phyloP scores from a whole-genome alignment of 305 asterid genomes.

The Petunia hybrid region DNA sequence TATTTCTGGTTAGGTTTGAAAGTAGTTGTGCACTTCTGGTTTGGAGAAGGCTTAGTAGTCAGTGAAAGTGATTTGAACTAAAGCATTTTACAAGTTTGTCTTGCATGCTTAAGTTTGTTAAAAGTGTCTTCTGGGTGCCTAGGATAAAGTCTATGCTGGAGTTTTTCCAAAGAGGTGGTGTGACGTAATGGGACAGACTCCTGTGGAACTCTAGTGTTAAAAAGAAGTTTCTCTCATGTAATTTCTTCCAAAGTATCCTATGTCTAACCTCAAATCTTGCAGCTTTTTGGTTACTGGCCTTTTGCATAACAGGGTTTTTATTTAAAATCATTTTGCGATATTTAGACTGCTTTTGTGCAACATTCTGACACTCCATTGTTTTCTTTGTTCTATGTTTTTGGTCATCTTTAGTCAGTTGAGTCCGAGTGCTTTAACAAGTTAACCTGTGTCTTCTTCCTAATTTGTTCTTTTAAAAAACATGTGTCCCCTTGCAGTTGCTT shows the following conservation, averaged over 20 bases:
- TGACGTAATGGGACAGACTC: not conserved
- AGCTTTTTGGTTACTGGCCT: slow-evolving; percentile 7
- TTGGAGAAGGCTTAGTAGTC: slow-evolving; percentile 2
- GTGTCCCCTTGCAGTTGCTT: slow-evolving; percentile 20
- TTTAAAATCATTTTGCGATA: not conserved
- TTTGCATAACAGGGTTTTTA: not conserved
- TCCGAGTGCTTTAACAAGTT: not conserved
- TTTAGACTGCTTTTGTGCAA: not conserved
- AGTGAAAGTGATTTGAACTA: slow-evolving; percentile 8
- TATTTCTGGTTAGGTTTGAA: not conserved
- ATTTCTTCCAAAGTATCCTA: not conserved
- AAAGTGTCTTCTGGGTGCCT: slow-evolving; percentile 16
- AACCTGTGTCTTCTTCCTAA: not conserved
- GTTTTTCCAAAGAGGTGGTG: slow-evolving; percentile 11
- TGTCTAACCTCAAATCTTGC: slow-evolving; percentile 11
- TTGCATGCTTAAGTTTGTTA: slow-evolving; percentile 24
- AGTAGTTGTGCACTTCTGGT: slow-evolving; percentile 3
- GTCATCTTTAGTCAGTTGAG: not conserved
- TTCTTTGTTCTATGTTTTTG: slow-evolving; percentile 9
- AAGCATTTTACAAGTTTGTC: not conserved
- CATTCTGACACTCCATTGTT: not conserved
- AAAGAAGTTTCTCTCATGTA: not conserved
- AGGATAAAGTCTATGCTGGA: slow-evolving; percentile 4
- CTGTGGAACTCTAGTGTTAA: not conserved
- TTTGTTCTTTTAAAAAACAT: not conserved